phyloP scores from a whole-genome alignment of 495 filamentous ascomycete genomes.

The Geoglossum glabrum region DNA sequence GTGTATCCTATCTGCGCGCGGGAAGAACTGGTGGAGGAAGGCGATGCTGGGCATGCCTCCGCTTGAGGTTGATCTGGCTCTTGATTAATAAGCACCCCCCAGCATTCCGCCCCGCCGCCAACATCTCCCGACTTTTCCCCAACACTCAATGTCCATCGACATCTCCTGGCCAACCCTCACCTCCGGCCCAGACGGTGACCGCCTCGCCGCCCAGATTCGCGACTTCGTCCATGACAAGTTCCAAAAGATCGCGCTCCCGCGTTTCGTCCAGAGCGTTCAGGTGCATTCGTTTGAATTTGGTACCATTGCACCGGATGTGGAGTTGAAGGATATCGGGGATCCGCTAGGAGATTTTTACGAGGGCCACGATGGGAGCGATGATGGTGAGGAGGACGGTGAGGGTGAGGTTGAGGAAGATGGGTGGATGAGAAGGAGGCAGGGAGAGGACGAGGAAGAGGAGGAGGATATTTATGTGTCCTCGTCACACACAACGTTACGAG shows the following conservation, averaged over 20 bases:
- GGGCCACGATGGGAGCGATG: conserved; percentile 46
- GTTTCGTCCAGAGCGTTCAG: conserved; percentile 89
- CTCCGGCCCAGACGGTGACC: conserved; percentile 65
- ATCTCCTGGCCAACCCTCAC: conserved; percentile 89
- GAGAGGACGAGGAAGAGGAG: neutral
- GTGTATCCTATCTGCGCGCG: no score
- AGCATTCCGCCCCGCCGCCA: neutral
- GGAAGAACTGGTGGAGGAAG: no score
- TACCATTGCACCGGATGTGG: conserved; percentile 56
- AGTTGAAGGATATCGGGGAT: conserved; percentile 91
- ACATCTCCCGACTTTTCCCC: neutral
- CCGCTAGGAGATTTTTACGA: conserved; percentile 95
- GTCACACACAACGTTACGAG: neutral
- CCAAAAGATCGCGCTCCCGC: conserved; percentile 71
- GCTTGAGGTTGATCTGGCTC: no score
- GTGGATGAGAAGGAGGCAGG: neutral
- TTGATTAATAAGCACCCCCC: no score
- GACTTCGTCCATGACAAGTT: conserved; percentile 91
- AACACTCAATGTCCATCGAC: conserved; percentile 98
- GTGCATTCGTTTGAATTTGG: conserved; percentile 92
- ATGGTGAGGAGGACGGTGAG: conserved; percentile 24
- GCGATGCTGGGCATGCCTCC: no score
- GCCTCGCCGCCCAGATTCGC: conserved; percentile 65
- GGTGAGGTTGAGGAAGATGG: conserved; percentile 20
- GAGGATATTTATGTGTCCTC: neutral